phyloP scores from a whole-genome alignment of 176 grass and related monocot genomes.

The Elymus sibiricus region DNA sequence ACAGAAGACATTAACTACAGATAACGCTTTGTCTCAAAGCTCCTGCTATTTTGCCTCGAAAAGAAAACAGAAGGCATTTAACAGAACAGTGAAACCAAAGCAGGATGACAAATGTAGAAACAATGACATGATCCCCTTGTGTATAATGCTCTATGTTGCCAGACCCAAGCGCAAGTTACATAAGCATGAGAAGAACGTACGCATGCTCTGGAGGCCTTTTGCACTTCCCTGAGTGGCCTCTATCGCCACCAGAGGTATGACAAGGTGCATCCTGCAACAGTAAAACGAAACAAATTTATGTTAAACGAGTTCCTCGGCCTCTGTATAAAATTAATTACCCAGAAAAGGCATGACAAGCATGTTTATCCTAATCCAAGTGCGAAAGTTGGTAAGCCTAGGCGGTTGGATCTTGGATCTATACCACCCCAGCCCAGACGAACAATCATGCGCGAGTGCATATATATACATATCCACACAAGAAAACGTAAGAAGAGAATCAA shows the following conservation, averaged over 20 bases:
- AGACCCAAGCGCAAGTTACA: background rate
- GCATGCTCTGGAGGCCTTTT: slow-evolving; percentile 33
- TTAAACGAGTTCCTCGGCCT: background rate
- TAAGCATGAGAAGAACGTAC: slow-evolving; percentile 29
- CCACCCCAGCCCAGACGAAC: background rate
- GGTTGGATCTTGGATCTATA: background rate
- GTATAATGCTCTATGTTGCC: background rate
- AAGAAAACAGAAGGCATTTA: background rate
- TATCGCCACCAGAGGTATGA: background rate
- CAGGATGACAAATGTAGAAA: background rate
- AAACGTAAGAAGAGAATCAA: background rate
- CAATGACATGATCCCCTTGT: background rate
- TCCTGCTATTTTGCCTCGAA: background rate
- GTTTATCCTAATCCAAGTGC: slow-evolving; percentile 1
- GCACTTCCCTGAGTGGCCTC: slow-evolving; percentile 7
- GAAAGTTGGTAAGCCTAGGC: background rate
- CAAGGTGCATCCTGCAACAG: slow-evolving; percentile 41
- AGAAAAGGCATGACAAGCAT: background rate
- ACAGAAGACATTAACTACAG: background rate
- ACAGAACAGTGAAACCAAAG: background rate
- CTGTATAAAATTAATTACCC: background rate
- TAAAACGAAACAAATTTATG: background rate
- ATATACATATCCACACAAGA: background rate
- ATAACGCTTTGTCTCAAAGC: background rate
- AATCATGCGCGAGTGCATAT: background rate